These are phyloP conservation scores for Pneumocystis canis DNA, from an alignment of 1,139 yeast genomes.

Conservation along the genomic window DNA sequence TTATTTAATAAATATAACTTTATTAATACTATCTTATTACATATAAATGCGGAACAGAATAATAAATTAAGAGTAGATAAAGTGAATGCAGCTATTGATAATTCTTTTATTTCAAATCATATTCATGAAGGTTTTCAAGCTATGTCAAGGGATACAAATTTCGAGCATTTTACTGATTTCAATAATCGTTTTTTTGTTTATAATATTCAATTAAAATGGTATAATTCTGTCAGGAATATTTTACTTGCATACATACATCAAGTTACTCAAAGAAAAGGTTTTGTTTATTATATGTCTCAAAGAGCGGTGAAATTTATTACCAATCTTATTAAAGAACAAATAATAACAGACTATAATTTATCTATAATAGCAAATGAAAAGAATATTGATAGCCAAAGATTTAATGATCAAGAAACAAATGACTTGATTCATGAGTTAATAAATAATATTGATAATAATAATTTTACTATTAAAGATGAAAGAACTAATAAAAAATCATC, in stretches of 20 bases:
- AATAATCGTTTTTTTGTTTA: slow-evolving; percentile 71
- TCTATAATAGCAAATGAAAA: neutral
- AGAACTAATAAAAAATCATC: neutral
- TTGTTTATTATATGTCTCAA: slow-evolving; percentile 49
- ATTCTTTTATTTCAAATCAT: neutral
- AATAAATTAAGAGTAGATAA: neutral
- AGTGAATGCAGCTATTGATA: neutral
- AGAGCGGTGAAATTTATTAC: slow-evolving; percentile 58
- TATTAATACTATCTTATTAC: neutral
- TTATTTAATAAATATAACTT: neutral
- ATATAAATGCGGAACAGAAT: neutral
- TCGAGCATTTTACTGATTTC: slow-evolving; percentile 25
- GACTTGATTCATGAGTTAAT: neutral
- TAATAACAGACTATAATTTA: neutral
- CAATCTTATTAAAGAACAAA: slow-evolving; percentile 28
- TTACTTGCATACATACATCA: slow-evolving; percentile 49
- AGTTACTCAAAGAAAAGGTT: slow-evolving; percentile 41
- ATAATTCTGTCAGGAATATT: slow-evolving; percentile 47
- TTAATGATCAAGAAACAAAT: slow-evolving; percentile 15
- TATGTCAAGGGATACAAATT: neutral
- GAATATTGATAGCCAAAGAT: slow-evolving; percentile 15
- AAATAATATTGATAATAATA: neutral
- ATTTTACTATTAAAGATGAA: neutral
- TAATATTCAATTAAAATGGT: slow-evolving; percentile 67
- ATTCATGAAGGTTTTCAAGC: neutral